A percentile compares a stretch with the other conserved stretches of the same genome.
These are phyloP conservation scores for Neophaeococcomyces aloes DNA, from an alignment of 2,329 filamentous ascomycete species.

Conservation along the genomic window DNA sequence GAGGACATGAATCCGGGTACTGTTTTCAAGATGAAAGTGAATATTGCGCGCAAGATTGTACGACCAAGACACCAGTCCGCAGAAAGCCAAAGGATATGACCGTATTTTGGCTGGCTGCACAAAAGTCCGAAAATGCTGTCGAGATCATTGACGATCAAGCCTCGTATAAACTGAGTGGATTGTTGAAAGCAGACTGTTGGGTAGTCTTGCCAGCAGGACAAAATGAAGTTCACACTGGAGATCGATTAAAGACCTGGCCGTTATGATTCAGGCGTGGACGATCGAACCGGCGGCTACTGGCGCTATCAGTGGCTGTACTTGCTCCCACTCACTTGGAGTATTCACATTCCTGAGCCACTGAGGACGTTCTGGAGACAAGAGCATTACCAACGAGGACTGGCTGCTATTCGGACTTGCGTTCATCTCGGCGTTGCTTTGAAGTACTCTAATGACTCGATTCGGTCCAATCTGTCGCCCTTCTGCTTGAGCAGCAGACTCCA, in stretches of 20 bases:
- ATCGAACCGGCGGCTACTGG: neutral
- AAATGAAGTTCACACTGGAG: constrained; percentile 10
- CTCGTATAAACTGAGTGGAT: neutral
- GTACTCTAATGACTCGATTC: neutral
- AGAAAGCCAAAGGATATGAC: constrained; percentile 5
- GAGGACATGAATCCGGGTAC: constrained; percentile 6
- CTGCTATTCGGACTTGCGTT: neutral
- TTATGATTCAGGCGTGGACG: too few species aligned
- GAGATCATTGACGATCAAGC: constrained; percentile 1
- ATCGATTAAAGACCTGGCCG: constrained; percentile 12
- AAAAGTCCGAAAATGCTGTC: neutral
- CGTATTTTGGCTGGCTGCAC: constrained; percentile 9
- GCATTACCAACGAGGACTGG: neutral
- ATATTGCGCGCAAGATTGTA: too few species aligned
- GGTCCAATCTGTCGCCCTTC: neutral
- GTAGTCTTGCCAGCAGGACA: constrained; percentile 18
- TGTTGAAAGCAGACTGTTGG: constrained; percentile 20
- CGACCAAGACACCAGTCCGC: neutral
- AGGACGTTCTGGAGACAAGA: neutral
- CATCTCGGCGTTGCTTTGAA: neutral
- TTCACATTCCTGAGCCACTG: constrained; percentile 16
- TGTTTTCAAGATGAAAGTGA: too few species aligned
- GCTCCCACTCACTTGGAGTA: constrained; percentile 34
- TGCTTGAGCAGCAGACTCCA: neutral
- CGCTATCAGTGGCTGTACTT: constrained; percentile 29